Evolutionary conservation across 768 basidiomycete genomes (phyloP), one percentile per base, ranked within the genome.

Genomic region (Hypholoma fasciculare): DNA sequence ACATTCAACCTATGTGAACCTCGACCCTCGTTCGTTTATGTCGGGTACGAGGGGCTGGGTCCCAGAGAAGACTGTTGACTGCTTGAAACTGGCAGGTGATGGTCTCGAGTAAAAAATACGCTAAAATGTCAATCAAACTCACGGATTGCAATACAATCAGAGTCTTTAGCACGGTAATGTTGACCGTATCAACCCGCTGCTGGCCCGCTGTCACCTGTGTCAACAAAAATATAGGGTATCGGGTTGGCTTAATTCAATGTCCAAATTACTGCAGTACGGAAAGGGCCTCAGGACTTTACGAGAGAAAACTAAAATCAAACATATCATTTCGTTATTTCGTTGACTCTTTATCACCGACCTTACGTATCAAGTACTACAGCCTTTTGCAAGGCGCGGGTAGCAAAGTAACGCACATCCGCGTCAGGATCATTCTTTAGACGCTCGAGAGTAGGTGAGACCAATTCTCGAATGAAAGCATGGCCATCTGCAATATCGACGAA

Each of bases 401-500:
- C 92, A 73, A 96, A 97, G 77, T 91, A 98, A 68, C 95, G 87
- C 50, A 99, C 97, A 78, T 99, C 97, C 19, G 96, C 94, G 74
- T 99, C 97, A 48, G 78, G 74, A 70, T 99, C 97, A 61, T 84
- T 85, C 76, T 91, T 89, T 74, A 94, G 85, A 65, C 88, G 89
- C 65, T 96, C 90, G 64, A 98, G 72, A 17, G 85, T 84, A n/a
- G 96, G 93, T 14, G 90, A 72, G 57, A 98, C 82, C 71, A 84
- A 87, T 61, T 87, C 79, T 62, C 82, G 80, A 23, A 90, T 80
- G 59, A 98, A 82, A 60, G 89, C 84, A 52, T 78, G 82, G 7
- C 96, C 97, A 54, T 92, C 90, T 0, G 82, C 68, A 6, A 78
- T 76, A 50, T 74, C 72, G 17, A 82, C 86, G 63, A 92, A 88